These are phyloP conservation scores for Chlorella sorokiniana DNA, from an alignment of 139 green algal species.

Conservation along the genomic window DNA sequence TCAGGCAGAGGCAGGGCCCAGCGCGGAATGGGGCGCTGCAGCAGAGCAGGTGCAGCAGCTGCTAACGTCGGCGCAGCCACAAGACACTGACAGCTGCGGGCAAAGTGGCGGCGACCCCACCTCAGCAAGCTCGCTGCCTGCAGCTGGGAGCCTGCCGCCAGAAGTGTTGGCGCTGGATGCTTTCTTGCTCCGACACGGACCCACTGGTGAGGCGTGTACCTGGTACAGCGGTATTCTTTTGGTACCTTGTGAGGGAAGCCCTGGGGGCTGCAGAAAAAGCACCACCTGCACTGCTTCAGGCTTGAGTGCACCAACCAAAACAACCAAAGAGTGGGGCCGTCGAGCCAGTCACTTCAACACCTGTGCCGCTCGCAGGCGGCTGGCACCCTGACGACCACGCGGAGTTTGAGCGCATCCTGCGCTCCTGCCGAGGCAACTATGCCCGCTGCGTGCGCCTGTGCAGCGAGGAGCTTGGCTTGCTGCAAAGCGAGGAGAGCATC, in stretches of 20 bases:
- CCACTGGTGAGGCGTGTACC: not conserved
- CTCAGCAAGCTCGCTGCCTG: not conserved
- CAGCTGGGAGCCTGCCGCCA: not conserved
- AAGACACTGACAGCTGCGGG: too few relatives aligned
- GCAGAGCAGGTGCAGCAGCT: not conserved
- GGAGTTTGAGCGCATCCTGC: slow-evolving; percentile 42
- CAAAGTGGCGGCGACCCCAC: not conserved
- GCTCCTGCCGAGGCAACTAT: slow-evolving; percentile 35
- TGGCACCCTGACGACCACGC: slow-evolving; percentile 47
- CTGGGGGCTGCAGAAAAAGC: too few relatives aligned
- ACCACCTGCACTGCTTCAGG: too few relatives aligned
- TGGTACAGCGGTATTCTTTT: not conserved
- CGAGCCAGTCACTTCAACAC: too few relatives aligned
- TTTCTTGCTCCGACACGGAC: slow-evolving; percentile 31
- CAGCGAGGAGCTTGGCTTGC: not conserved
- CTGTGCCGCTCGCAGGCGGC: slow-evolving; percentile 26
- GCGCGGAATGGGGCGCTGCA: not conserved
- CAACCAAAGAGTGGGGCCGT: too few relatives aligned
- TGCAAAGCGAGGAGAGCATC: slow-evolving; percentile 1
- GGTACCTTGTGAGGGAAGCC: not conserved
- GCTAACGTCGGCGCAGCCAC: not conserved
- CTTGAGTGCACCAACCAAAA: too few relatives aligned
- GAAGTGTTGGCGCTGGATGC: slow-evolving; percentile 36
- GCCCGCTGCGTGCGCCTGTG: slow-evolving; percentile 11
- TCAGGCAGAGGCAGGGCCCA: not conserved